Base-by-base conservation (phyloP, 2,329 filamentous ascomycete species). In the Cytospora chrysosperma region DNA sequence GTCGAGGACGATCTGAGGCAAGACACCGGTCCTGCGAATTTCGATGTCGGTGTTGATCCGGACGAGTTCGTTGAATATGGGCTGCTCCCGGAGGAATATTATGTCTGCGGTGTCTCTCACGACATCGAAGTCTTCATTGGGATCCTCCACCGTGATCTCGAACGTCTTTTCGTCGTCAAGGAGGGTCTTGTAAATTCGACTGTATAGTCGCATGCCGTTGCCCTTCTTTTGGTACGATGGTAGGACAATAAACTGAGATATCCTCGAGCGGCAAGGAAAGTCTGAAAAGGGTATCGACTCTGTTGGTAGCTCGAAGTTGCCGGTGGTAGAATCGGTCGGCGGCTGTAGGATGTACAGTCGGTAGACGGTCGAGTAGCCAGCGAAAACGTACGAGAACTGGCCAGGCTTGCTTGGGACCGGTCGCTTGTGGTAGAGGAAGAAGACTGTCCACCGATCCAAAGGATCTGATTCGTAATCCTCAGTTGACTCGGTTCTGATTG, bases 91-190 rank as follows among this genome's bases (percentile, higher is more conserved):
- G 4, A 95, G 79, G 68, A 86, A 87, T 5, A 80, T 78, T 34
- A 94, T 78, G 70, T 96, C 92, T 69, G 86, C 88, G 58, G 89
- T 79, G 72, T 95, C 91, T 68, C 92, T 85, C 70, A 96, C 80
- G 64, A 92, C 86, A 71, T 95, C 91, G 69, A 96, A 96, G 1
- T 84, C 86, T 72, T 94, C 91, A 71, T 91, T 98, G 0, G 95
- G 96, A 66, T 98, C 94, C 77, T 99, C 95, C 7, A 99, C 88
- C 0, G 93, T 96, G 70, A 99, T 85, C 73, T 98, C 94, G 61
- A 87, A 82, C 9, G 93, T 89, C 65, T 88, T 87, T 0, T 84
- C 75, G 62, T 90, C 85, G 37, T 85, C 81, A 63, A 90, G 82
- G 67, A 91, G 90, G 68, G 87, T 78, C 9, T 83, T 77, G 72